Conservation (phyloP, 495 filamentous ascomycete genomes). For the Xylaria acuta region DNA sequence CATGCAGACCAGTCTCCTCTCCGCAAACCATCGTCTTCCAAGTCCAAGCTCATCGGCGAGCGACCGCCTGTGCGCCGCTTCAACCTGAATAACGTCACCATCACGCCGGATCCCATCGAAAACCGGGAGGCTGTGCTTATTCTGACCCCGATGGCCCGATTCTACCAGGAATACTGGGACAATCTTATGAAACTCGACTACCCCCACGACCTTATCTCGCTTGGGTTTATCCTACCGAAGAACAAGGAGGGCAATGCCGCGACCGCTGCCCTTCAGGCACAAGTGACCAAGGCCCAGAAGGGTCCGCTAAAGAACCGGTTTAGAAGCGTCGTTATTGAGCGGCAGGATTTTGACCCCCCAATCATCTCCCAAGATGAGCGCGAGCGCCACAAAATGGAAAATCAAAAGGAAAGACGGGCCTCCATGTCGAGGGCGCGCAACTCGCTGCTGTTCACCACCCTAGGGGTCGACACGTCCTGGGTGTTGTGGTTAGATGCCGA, state of each 20-base stretch:
- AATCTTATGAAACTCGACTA: constrained; percentile 86
- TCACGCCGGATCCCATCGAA: constrained; percentile 70
- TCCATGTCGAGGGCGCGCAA: constrained; percentile 94
- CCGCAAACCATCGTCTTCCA: constrained; percentile 77
- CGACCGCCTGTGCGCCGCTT: constrained; percentile 93
- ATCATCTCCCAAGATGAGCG: constrained; percentile 80
- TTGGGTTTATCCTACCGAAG: constrained; percentile 97
- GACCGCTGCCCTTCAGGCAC: constrained; percentile 78
- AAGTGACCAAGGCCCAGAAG: constrained; percentile 81
- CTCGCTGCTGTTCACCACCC: constrained; percentile 93
- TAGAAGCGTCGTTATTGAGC: constrained; percentile 87
- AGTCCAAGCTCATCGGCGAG: constrained; percentile 62
- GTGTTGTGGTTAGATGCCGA: constrained; percentile 96
- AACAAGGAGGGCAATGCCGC: constrained; percentile 86
- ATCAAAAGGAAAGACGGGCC: constrained; percentile 84
- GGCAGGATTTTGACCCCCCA: constrained; percentile 92
- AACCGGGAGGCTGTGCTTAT: constrained; percentile 89
- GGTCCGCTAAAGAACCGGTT: constrained; percentile 83
- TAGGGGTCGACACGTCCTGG: constrained; percentile 93
- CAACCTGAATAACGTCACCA: constrained; percentile 91
- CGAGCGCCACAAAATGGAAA: constrained; percentile 86
- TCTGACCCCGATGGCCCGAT: constrained; percentile 88
- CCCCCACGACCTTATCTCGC: constrained; percentile 89
- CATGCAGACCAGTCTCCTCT: constrained; percentile 73
- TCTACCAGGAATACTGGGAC: constrained; percentile 95